Base-by-base conservation (phyloP, 1,284 basidiomycete species). In the Ustilago bromivora region DNA sequence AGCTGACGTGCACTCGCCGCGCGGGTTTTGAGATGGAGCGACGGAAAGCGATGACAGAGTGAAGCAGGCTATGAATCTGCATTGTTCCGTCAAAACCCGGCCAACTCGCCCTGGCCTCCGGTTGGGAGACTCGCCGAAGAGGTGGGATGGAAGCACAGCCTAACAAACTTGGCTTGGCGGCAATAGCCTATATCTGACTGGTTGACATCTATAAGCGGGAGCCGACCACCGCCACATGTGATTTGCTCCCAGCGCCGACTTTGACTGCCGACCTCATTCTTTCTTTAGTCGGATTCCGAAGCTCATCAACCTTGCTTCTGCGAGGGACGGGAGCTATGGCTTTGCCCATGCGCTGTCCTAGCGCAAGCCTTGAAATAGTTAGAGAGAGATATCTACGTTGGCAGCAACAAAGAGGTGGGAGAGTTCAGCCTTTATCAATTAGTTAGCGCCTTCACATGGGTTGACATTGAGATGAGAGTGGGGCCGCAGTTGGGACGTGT, bases 91-190 rank as follows among this genome's bases (percentile, higher is more conserved):
- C 38, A 11, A 40, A 40, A 40, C 38, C 10, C 38, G 38, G 10
- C 38, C 19, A 52, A 52, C 32, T 38, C 34, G 15, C 12, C 11
- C 53, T 28, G 23, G 23, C 23, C 23, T 28, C 23, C 23, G 23
- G 10, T 64, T 55, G 61, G 55, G 35, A 28, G 13, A 6, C 17
- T n/a, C 40, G 53, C 53, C 46, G 58, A 52, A 36, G 31, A 35
- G 46, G 9, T 15, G 4, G 5, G 6, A 12, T 15, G 31, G 31
- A 17, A 49, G 46, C 34, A 32, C 54, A 56, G 61, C 43, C 43
- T 55, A 62, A 38, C 41, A 23, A 40, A 31, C 61, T 57, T 64
- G 61, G 55, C 61, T 23, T 35, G 46, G 35, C 35, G 34, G 34
- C 43, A 49, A 36, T 49, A 10, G 19, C 7, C 8, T 10, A 23